Base-by-base conservation (phyloP, 208 protist genomes). In the Acanthamoeba culbertsoni region DNA sequence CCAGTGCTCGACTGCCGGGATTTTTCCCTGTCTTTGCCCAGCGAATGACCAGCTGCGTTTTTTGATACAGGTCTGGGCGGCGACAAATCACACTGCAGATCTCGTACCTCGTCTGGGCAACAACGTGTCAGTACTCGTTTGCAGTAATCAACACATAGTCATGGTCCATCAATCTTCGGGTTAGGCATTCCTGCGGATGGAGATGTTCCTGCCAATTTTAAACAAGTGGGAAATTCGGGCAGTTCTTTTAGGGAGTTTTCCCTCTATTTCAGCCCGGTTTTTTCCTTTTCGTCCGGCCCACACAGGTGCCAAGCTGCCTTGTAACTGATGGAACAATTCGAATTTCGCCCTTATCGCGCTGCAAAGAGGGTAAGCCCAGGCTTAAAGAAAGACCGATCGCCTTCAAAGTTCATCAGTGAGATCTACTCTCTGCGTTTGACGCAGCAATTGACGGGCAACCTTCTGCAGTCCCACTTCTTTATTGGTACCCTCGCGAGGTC, bases 1-100 rank as follows among this genome's bases (percentile, higher is more conserved):
- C n/a, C n/a, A n/a, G n/a, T n/a, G n/a, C n/a, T n/a, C 71, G 71
- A 79, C 37, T 79, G 71, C 71, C n/a, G 0, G 33, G 71, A 79
- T 28, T 35, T 79, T 79, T 79, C 71, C 71, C 71, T 79, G 71
- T 79, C 71, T 79, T 79, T 51, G 71, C 71, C 33, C 71, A 37
- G 31, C 48, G 48, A 55, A 18, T n/a, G n/a, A n/a, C n/a, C n/a
- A n/a, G n/a, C n/a, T n/a, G n/a, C n/a, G n/a, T n/a, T n/a, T n/a
- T n/a, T n/a, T n/a, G n/a, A n/a, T n/a, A n/a, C n/a, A n/a, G n/a
- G n/a, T n/a, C n/a, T n/a, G n/a, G 51, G 51, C 16, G 23, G 16
- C 16, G 51, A 59, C 51, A 14, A 59, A 59, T 59, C 51, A 14
- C 51, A 68, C 59, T 10, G n/a, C 59, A 7, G 7, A 26, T 68